Conservation (phyloP, 2,329 filamentous ascomycete species). For the Colletotrichum nymphaeae region DNA sequence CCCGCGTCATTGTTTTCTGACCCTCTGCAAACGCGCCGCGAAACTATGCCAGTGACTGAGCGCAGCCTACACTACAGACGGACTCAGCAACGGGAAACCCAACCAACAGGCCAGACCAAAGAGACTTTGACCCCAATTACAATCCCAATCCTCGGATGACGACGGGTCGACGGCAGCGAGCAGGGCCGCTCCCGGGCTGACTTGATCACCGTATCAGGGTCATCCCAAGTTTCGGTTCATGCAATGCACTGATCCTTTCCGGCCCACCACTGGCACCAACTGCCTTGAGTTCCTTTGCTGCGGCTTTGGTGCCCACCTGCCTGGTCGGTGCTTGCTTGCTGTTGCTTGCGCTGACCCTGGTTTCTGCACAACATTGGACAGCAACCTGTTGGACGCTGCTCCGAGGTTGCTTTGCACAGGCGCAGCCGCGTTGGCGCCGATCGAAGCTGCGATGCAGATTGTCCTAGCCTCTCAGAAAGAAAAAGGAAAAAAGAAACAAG, state of each 20-base stretch:
- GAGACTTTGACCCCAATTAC: not conserved
- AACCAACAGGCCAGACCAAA: not conserved
- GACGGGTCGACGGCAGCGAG: conserved; percentile 11
- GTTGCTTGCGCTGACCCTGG: not conserved
- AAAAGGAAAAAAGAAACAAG: not conserved
- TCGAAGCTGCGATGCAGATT: not conserved
- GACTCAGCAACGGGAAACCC: not conserved
- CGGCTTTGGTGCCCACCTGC: not conserved
- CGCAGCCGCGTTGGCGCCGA: not conserved
- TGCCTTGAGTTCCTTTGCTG: not conserved
- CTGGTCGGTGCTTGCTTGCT: not conserved
- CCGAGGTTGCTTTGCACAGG: not conserved
- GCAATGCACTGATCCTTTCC: conserved; percentile 27
- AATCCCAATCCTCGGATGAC: conserved; percentile 22
- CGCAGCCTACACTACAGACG: not conserved
- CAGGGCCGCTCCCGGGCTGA: conserved; percentile 24
- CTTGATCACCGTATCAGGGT: conserved; percentile 4
- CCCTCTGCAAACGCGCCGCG: conserved; percentile 15
- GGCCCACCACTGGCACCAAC: conserved; percentile 8
- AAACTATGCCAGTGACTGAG: conserved; percentile 18
- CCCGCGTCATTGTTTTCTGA: not conserved
- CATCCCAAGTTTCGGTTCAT: conserved; percentile 33
- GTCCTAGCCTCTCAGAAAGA: not conserved
- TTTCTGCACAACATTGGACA: conserved; percentile 14
- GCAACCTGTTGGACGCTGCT: not conserved